phyloP scores from a whole-genome alignment of 768 basidiomycete genomes.

The Cystobasidium tubakii region DNA sequence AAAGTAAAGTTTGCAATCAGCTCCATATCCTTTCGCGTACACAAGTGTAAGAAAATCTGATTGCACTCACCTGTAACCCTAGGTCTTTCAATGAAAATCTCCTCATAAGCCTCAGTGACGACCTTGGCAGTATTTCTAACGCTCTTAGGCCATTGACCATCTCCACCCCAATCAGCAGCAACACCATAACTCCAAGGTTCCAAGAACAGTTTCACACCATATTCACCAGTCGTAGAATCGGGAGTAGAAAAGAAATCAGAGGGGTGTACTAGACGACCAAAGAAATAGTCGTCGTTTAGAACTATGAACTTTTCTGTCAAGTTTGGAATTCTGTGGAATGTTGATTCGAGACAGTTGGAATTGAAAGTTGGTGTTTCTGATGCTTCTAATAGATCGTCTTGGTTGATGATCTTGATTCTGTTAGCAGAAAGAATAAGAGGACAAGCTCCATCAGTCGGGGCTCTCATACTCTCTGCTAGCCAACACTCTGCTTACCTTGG shows the following conservation, averaged over 20 bases:
- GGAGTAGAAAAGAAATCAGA: constrained; percentile 9
- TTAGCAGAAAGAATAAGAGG: background rate
- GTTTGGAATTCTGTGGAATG: constrained; percentile 5
- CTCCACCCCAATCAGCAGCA: background rate
- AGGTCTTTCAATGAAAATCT: background rate
- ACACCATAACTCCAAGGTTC: constrained; percentile 10
- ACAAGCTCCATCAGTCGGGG: too few relatives aligned
- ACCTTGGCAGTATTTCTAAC: constrained; percentile 7
- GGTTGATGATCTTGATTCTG: constrained; percentile 22
- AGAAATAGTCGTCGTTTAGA: constrained; percentile 30
- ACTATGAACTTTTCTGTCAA: constrained; percentile 26
- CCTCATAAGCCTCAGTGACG: constrained; percentile 15
- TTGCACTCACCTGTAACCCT: constrained; percentile 2
- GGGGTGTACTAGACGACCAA: constrained; percentile 15
- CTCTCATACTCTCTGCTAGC: too few relatives aligned
- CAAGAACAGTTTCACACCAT: background rate
- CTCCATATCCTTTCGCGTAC: too few relatives aligned
- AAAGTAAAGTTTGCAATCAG: too few relatives aligned
- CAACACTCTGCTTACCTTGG: background rate
- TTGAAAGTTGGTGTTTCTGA: constrained; percentile 19
- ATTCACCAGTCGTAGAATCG: background rate
- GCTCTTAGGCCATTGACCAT: background rate
- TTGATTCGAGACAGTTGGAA: constrained; percentile 8
- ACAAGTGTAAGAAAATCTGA: background rate
- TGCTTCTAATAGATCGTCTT: background rate